Percentiles rank a stretch among this genome's conserved stretches.
Conservation (phyloP, 2,329 filamentous ascomycete species). For the Fusarium praegraminearum region DNA sequence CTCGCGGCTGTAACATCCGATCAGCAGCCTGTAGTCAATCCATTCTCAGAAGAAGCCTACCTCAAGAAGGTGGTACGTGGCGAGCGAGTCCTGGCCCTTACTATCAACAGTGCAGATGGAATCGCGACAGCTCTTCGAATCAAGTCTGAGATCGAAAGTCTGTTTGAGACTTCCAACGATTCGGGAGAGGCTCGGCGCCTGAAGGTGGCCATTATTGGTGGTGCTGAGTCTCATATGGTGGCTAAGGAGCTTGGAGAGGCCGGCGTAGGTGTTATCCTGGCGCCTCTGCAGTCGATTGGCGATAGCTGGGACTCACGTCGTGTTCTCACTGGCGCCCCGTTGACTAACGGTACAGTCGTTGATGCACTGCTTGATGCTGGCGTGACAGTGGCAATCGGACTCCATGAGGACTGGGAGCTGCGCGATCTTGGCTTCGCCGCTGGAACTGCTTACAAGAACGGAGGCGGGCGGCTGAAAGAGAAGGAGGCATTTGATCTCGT, state of each 20-base stretch:
- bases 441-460: conserved; percentile 69
- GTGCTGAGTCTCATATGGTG: conserved; percentile 71
- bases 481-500: conserved; percentile 68
- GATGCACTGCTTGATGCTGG: conserved; percentile 70
- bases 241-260: conserved; percentile 69
- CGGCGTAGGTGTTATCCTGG: conserved; percentile 69
- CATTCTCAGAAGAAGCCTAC: conserved; percentile 63
- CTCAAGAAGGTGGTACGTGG: conserved; percentile 67
- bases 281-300: conserved; percentile 68
- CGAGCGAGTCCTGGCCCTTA: conserved; percentile 66
- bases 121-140: conserved; percentile 70
- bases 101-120: conserved; percentile 71
- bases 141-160: conserved; percentile 67
- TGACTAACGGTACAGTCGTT: conserved; percentile 73
- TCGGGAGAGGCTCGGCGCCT: conserved; percentile 50
- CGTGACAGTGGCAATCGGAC: conserved; percentile 68
- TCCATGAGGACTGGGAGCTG: conserved; percentile 72
- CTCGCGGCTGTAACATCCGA: conserved; percentile 60
- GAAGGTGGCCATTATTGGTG: conserved; percentile 70
- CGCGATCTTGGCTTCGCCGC: conserved; percentile 70
- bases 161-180: conserved; percentile 40
- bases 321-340: conserved; percentile 71
- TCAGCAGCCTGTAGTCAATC: conserved; percentile 53
- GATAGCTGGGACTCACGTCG: conserved; percentile 71
- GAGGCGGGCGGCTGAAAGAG: conserved; percentile 64